Evolutionary conservation across 176 grass and related monocot species (phyloP).

Genomic region (Calamus simplicifolius): DNA sequence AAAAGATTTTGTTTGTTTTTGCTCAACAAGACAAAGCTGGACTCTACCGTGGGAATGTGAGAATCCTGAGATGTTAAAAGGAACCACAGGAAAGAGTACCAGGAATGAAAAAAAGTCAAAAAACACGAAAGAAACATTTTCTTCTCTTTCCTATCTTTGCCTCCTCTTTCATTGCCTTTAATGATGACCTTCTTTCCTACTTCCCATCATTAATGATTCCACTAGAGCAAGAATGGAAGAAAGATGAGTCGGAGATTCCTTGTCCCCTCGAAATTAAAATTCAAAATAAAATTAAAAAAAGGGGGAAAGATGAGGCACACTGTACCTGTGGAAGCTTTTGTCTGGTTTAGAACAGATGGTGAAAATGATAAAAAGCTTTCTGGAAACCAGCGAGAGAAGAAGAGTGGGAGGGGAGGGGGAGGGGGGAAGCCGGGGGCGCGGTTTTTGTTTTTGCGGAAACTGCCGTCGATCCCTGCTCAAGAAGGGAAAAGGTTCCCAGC

Average conservation of each 20-base stretch:
- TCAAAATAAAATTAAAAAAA: not conserved
- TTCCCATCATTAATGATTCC: slow-evolving; percentile 44
- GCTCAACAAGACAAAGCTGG: slow-evolving; percentile 12
- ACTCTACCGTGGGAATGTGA: slow-evolving; percentile 23
- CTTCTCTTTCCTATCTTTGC: slow-evolving; percentile 1
- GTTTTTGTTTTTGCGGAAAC: too few species aligned
- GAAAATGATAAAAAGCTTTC: slow-evolving; percentile 59
- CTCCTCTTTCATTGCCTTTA: slow-evolving; percentile 21
- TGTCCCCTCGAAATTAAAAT: slow-evolving; percentile 12
- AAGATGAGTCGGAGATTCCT: slow-evolving; percentile 40
- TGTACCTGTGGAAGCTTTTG: slow-evolving; percentile 26
- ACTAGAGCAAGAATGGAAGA: slow-evolving; percentile 34
- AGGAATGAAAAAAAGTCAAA: slow-evolving; percentile 16
- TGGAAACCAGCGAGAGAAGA: slow-evolving; percentile 21
- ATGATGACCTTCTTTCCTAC: slow-evolving; percentile 37
- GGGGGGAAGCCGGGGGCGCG: too few species aligned
- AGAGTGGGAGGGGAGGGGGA: too few species aligned
- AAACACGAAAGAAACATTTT: slow-evolving; percentile 25
- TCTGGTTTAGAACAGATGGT: slow-evolving; percentile 30
- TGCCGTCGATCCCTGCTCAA: too few species aligned
- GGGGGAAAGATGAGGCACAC: not conserved
- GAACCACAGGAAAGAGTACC: too few species aligned
- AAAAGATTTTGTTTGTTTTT: slow-evolving; percentile 60
- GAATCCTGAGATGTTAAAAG: slow-evolving; percentile 11
- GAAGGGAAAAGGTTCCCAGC: too few species aligned